These are phyloP conservation scores for Colletotrichum navitas DNA, from an alignment of 2,329 filamentous ascomycete species.

Conservation along the genomic window DNA sequence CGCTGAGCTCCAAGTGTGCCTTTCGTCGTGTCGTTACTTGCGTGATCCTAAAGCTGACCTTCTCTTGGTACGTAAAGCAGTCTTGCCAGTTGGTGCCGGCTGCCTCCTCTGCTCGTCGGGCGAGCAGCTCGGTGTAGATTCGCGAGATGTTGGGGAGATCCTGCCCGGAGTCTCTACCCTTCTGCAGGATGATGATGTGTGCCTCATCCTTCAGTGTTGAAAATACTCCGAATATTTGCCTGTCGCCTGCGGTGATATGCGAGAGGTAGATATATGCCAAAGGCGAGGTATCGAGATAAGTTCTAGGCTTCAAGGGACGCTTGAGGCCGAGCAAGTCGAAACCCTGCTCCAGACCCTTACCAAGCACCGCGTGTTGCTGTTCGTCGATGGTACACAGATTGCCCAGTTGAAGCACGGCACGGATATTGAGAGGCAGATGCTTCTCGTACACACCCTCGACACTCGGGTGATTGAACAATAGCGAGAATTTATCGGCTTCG, in stretches of 20 bases:
- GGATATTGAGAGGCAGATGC: slow-evolving; percentile 86
- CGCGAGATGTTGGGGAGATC: slow-evolving; percentile 91
- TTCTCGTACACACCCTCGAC: slow-evolving; percentile 98
- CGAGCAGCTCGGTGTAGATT: slow-evolving; percentile 84
- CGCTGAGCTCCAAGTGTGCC: slow-evolving; percentile 87
- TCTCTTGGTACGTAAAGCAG: slow-evolving; percentile 88
- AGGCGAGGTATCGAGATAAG: slow-evolving; percentile 81
- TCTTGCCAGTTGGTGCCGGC: slow-evolving; percentile 80
- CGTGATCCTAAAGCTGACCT: slow-evolving; percentile 84
- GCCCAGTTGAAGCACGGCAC: slow-evolving; percentile 89
- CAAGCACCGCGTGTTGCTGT: slow-evolving; percentile 87
- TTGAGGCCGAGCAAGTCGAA: slow-evolving; percentile 87
- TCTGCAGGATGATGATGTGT: slow-evolving; percentile 89
- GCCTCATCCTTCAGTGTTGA: slow-evolving; percentile 85
- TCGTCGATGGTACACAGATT: slow-evolving; percentile 95
- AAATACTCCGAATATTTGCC: slow-evolving; percentile 94
- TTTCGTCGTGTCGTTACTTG: slow-evolving; percentile 93
- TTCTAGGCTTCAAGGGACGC: slow-evolving; percentile 70
- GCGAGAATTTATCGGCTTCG: slow-evolving; percentile 84
- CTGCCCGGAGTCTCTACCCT: slow-evolving; percentile 79
- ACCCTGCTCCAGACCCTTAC: slow-evolving; percentile 91
- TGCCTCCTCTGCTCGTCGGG: slow-evolving; percentile 73
- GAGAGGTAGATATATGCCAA: slow-evolving; percentile 93
- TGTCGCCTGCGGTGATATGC: slow-evolving; percentile 89
- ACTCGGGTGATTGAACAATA: slow-evolving; percentile 90